Percentiles rank a stretch among this genome's conserved stretches.
These are phyloP conservation scores for Neurospora terricola DNA, from an alignment of 495 filamentous ascomycete species.

Conservation along the genomic window DNA sequence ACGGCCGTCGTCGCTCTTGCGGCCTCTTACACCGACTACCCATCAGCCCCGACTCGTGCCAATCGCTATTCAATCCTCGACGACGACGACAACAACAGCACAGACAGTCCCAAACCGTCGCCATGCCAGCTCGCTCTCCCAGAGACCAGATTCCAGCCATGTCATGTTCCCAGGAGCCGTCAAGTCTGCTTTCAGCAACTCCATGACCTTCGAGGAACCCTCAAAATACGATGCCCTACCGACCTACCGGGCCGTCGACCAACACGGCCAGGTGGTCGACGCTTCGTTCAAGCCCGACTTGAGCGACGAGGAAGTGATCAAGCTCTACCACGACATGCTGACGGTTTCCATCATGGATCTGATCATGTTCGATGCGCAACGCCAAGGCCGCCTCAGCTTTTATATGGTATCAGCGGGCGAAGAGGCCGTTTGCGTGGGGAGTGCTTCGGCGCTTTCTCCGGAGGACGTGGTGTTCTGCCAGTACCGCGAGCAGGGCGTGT, in stretches of 20 bases:
- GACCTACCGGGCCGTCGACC: conserved; percentile 80
- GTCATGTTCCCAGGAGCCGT: conserved; percentile 94
- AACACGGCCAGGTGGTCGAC: conserved; percentile 71
- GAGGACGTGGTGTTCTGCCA: conserved; percentile 90
- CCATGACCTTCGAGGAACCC: conserved; percentile 65
- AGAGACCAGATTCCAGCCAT: conserved; percentile 58
- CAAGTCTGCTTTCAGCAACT: conserved; percentile 79
- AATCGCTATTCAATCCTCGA: not conserved
- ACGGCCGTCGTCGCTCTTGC: not conserved
- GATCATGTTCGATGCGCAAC: conserved; percentile 80
- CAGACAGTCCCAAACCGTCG: conserved; percentile 3
- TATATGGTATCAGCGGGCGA: conserved; percentile 98
- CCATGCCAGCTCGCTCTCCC: conserved; percentile 35
- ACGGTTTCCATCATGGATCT: conserved; percentile 86
- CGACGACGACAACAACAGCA: not conserved
- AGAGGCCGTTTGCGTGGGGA: conserved; percentile 86
- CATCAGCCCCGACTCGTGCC: not conserved
- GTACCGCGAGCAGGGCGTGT: conserved; percentile 88
- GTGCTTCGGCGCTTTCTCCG: conserved; percentile 67
- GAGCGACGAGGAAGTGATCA: conserved; percentile 58
- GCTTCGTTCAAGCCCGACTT: conserved; percentile 53
- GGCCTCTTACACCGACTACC: not conserved
- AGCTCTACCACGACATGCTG: conserved; percentile 51
- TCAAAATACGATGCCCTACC: conserved; percentile 59
- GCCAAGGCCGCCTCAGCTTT: conserved; percentile 80